Base-by-base conservation (phyloP, 352 stramenopile species). In the Aphanomyces stellatus region DNA sequence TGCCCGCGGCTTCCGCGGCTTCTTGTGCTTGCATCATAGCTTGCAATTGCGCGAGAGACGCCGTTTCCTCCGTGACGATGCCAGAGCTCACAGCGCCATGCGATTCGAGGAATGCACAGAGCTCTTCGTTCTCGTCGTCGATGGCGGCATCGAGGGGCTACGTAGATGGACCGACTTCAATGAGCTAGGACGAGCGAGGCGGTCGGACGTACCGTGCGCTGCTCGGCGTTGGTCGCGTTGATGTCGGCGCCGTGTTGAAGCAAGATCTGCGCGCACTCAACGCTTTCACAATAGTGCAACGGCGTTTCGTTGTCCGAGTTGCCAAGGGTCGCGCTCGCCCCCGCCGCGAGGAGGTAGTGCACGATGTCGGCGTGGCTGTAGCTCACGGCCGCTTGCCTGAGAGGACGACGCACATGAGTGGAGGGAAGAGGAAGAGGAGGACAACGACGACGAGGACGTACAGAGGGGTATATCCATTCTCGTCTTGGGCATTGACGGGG, bases 391-490 rank as follows among this genome's bases (percentile, higher is more conserved):
- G 80, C 80, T 60, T 88, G 80, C 11, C 80, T 88, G 49, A 57
- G 25, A 19, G 43, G 31, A 33, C 35, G 53, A 19, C 24, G n/a
- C 7, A 17, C 30, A 19, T 25, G 8, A 17, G 37, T 17, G 17
- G 37, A 17, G 37, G 17, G 6, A 33, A 59, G 22, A 22, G 51
- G 19, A 24, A 8, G 6, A 27, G 11, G 10, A 41, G 46, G 19
- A 55, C n/a, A 7, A n/a, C 17, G 53, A 24, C 34, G 37, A 5
- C 22, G 35, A 8, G 13, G 31, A 63, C 46, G 1, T 34, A 88
- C 80, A 88, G 62, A 11, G 80, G 77, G 10, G 80, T 88, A 71
- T 88, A 88, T 55, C 80, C 80, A 60, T 84, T 81, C 34, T 87
- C 78, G 62, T 88, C 80, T 69, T 87, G 79, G 11, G 72, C 70